Evolutionary conservation across 106 monocot genomes (phyloP).

Genomic region (Narthecium ossifragum): DNA sequence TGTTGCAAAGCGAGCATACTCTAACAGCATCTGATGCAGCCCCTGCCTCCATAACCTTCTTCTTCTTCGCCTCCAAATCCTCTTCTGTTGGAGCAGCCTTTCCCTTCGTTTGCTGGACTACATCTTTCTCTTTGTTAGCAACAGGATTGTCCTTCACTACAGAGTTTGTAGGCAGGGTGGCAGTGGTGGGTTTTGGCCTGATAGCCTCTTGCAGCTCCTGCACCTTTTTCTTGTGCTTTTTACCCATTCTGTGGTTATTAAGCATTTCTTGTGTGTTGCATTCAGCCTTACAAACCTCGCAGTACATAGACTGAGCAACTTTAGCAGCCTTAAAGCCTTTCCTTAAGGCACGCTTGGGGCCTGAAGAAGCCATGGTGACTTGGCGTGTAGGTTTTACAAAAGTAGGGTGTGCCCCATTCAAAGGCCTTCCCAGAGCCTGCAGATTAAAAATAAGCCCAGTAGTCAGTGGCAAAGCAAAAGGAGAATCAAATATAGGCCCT

Average conservation of each 20-base stretch:
- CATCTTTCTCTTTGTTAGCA: background rate
- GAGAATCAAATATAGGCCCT: too few species aligned
- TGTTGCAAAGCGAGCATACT: constrained; percentile 47
- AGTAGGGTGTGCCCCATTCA: background rate
- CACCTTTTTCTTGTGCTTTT: constrained; percentile 26
- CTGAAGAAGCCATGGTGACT: background rate
- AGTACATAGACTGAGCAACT: constrained; percentile 17
- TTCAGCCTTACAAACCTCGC: constrained; percentile 27
- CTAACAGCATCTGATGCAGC: constrained; percentile 28
- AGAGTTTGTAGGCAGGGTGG: background rate
- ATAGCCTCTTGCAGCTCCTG: constrained; percentile 14
- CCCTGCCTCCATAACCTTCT: constrained; percentile 41
- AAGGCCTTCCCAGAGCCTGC: background rate
- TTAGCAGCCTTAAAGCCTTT: background rate
- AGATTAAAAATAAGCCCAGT: background rate
- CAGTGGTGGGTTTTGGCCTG: background rate
- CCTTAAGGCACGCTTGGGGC: background rate
- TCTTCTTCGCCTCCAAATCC: constrained; percentile 43
- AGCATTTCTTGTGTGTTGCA: constrained; percentile 26
- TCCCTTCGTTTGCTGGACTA: background rate
- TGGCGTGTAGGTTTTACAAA: background rate
- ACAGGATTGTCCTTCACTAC: background rate
- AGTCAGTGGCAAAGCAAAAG: too few species aligned
- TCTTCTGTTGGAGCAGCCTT: background rate
- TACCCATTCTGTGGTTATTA: constrained; percentile 20